Conservation (phyloP, 83 land plant species). For the Isoetes engelmannii region DNA sequence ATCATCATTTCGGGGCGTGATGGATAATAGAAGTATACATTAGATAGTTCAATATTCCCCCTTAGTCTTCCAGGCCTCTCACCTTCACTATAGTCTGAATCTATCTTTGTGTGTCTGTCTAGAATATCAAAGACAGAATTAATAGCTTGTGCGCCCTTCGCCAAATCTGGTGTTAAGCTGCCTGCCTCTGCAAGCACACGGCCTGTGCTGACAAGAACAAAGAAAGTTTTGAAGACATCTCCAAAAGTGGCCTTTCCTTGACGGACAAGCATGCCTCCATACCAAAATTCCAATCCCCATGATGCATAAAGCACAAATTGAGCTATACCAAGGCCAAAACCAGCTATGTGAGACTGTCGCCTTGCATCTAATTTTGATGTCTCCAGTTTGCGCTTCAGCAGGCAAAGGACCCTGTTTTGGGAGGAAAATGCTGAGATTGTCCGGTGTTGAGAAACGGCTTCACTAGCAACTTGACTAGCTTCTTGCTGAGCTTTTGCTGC, state of each 20-base stretch:
- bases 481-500: constrained; percentile 44
- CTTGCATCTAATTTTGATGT: constrained; percentile 4
- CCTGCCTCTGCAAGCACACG: constrained; percentile 28
- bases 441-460: constrained; percentile 69
- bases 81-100: constrained; percentile 16
- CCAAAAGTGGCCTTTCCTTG: constrained; percentile 40
- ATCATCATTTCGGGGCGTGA: constrained; percentile 22
- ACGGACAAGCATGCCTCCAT: constrained; percentile 55
- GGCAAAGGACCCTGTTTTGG: constrained; percentile 20
- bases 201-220: constrained; percentile 32
- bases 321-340: constrained; percentile 25
- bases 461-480: constrained; percentile 66
- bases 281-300: constrained; percentile 53
- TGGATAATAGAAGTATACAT: constrained; percentile 27
- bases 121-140: constrained; percentile 31
- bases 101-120: constrained; percentile 21
- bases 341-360: constrained; percentile 23
- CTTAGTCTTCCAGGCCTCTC: constrained; percentile 9
- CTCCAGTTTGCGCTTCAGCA: constrained; percentile 15
- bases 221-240: constrained; percentile 22
- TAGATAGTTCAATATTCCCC: constrained; percentile 25
- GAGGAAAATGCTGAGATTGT: constrained; percentile 69
- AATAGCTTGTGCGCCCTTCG: constrained; percentile 21
- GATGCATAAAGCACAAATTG: constrained; percentile 13
- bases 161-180: constrained; percentile 31